Evolutionary conservation across 2,329 filamentous ascomycete species (phyloP).

Genomic region (Colletotrichum orbiculare): DNA sequence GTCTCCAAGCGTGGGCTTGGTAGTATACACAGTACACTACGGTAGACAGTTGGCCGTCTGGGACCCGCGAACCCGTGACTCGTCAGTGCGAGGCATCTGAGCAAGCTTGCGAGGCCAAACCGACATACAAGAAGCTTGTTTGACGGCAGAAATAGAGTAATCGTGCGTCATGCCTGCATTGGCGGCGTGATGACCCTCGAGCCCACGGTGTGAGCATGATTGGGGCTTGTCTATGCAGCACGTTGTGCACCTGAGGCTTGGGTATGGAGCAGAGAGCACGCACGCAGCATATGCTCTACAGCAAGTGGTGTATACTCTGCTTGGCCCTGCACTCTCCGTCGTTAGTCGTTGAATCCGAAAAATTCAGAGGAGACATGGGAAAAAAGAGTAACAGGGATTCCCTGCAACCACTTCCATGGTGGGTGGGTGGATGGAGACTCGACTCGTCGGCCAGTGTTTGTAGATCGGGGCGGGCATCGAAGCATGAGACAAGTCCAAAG

Average conservation of each 20-base stretch:
- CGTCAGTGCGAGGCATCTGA: conserved; percentile 24
- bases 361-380: not conserved
- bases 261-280: no score
- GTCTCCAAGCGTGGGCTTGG: conserved; percentile 26
- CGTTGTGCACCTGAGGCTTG: no score
- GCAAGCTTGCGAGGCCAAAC: conserved; percentile 27
- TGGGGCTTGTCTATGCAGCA: conserved; percentile 1
- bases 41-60: not conserved
- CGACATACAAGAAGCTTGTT: conserved; percentile 32
- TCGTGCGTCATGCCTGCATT: conserved; percentile 35
- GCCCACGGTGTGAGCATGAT: conserved; percentile 23
- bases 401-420: conserved; percentile 12
- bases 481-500: conserved; percentile 31
- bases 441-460: conserved; percentile 9
- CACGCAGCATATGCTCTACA: no score
- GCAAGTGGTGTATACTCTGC: no score
- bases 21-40: not conserved
- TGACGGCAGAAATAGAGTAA: conserved; percentile 26
- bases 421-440: conserved; percentile 2
- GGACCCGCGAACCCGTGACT: conserved; percentile 24
- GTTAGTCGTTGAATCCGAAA: conserved; percentile 7
- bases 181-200: conserved; percentile 11
- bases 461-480: conserved; percentile 30
- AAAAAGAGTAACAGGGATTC: conserved; percentile 21
- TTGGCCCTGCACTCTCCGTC: not conserved